A percentile compares a stretch with the other conserved stretches of the same genome.
Evolutionary conservation across 352 stramenopile species (phyloP).

Genomic region (Pythium brachiatum): DNA sequence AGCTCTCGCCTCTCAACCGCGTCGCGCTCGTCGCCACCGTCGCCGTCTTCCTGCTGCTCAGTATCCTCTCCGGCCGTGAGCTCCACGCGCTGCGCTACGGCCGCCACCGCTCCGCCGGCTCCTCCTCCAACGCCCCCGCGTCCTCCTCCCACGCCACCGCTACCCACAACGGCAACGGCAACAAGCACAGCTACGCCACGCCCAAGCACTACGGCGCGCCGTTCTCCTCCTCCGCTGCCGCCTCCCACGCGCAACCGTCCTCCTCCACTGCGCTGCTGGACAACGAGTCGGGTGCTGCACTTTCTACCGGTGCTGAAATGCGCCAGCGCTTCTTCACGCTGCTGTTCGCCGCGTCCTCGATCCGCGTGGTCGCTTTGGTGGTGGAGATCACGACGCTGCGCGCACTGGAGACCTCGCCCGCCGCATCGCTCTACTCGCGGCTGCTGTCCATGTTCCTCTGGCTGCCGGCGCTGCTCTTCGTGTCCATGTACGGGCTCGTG

Average conservation of each 20-base stretch:
- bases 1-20: conserved; percentile 45
- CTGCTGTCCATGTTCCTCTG: conserved; percentile 67
- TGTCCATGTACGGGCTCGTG: conserved; percentile 83
- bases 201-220: conserved; percentile 14
- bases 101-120: conserved; percentile 13
- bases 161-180: not conserved
- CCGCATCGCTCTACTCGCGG: conserved; percentile 42
- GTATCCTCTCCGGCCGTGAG: conserved; percentile 49
- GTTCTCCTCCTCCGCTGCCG: conserved; percentile 28
- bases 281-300: conserved; percentile 44
- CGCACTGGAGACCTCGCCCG: conserved; percentile 34
- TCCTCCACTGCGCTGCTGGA: conserved; percentile 46
- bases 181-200: conserved; percentile 7
- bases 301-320: conserved; percentile 75
- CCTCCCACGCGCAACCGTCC: conserved; percentile 4
- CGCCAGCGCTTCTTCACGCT: conserved; percentile 70
- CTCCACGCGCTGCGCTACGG: conserved; percentile 45
- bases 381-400: conserved; percentile 59
- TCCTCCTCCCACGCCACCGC: not conserved
- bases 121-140: not conserved
- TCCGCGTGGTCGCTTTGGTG: conserved; percentile 59
- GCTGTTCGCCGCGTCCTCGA: conserved; percentile 62
- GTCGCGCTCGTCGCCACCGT: conserved; percentile 52
- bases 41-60: conserved; percentile 59
- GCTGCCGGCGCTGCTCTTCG: conserved; percentile 79